Evolutionary conservation across 208 protist genomes (phyloP).

Genomic region (Trypanosoma scelopori): DNA sequence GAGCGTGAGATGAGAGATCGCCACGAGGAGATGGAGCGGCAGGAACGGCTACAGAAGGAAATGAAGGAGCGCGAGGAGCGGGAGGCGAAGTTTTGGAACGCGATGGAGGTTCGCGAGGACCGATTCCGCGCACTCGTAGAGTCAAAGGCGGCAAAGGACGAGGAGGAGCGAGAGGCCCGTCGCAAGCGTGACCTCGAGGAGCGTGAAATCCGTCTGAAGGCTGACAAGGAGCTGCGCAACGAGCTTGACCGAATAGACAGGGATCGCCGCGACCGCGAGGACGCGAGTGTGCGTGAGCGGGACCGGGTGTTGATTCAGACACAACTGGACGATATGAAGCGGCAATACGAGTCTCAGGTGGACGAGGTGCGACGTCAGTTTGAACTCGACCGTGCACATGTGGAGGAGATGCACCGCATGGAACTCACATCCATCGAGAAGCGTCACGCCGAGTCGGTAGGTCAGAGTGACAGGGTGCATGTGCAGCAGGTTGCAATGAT

Average conservation of each 20-base stretch:
- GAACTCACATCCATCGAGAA: conserved; percentile 68
- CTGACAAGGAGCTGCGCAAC: conserved; percentile 68
- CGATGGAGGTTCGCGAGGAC: conserved; percentile 66
- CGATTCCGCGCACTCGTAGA: conserved; percentile 57
- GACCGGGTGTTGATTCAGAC: conserved; percentile 54
- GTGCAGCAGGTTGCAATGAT: conserved; percentile 52
- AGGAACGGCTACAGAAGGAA: conserved; percentile 68
- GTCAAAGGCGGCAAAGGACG: conserved; percentile 53
- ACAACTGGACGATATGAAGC: conserved; percentile 69
- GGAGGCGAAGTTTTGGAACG: conserved; percentile 73
- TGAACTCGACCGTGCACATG: conserved; percentile 60
- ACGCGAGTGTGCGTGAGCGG: conserved; percentile 53
- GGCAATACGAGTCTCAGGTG: conserved; percentile 61
- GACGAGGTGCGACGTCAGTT: conserved; percentile 73
- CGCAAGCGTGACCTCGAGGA: conserved; percentile 82
- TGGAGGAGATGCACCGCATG: conserved; percentile 65
- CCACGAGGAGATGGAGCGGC: conserved; percentile 61
- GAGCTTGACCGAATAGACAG: conserved; percentile 68
- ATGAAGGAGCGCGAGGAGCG: conserved; percentile 69
- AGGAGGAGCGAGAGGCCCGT: conserved; percentile 80
- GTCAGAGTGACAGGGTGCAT: conserved; percentile 59
- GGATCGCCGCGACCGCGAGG: conserved; percentile 62
- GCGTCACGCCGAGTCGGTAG: conserved; percentile 58
- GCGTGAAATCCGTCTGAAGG: conserved; percentile 52
- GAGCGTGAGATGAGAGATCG: conserved; percentile 78